Evolutionary conservation across 768 basidiomycete species (phyloP).

Genomic region (Phaeotremella skinneri): DNA sequence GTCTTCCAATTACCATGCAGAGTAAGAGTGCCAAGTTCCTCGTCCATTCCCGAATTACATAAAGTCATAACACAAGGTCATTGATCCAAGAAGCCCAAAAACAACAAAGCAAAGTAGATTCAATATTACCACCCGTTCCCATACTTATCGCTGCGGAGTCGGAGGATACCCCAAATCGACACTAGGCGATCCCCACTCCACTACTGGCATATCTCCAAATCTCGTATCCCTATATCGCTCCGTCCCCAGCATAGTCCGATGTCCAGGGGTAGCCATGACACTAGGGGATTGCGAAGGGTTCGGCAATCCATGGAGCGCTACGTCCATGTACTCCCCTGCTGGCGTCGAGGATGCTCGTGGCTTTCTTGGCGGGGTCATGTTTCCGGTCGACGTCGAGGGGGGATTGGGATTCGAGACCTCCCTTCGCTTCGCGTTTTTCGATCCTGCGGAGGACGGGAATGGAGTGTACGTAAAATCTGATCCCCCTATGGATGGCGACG

Average conservation of each 20-base stretch:
- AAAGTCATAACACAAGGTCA: no score
- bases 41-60: no score
- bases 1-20: no score
- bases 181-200: conserved; percentile 22
- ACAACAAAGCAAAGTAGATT: not conserved
- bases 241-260: conserved; percentile 42
- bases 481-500: conserved; percentile 31
- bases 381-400: not conserved
- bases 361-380: conserved; percentile 12
- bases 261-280: conserved; percentile 28
- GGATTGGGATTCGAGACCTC: not conserved
- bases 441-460: conserved; percentile 2
- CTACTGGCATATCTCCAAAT: conserved; percentile 40
- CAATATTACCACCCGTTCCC: not conserved
- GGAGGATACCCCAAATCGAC: conserved; percentile 9
- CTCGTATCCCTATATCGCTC: conserved; percentile 42
- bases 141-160: no score
- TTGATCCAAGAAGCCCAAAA: not conserved
- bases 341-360: conserved; percentile 5
- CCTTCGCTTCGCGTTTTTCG: not conserved
- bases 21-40: no score
- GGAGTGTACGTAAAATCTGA: conserved; percentile 12
- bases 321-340: conserved; percentile 32
- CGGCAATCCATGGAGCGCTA: conserved; percentile 28
- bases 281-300: conserved; percentile 5